phyloP scores from a whole-genome alignment of 2,329 filamentous ascomycete species.

The Alternaria alternata region DNA sequence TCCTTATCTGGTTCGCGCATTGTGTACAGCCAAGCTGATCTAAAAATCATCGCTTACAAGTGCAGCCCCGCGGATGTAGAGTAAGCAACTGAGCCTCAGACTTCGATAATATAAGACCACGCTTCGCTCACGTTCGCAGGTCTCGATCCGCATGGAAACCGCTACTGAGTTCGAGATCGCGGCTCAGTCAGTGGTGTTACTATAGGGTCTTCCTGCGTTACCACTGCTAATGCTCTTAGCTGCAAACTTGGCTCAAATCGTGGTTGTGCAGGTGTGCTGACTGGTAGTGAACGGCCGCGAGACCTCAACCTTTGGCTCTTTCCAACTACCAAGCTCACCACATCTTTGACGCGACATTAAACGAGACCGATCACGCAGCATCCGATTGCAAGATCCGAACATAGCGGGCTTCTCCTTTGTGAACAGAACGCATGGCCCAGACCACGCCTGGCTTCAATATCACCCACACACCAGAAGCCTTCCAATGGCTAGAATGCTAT shows the following conservation, averaged over 20 bases:
- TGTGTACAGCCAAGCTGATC: not conserved
- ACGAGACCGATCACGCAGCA: not conserved
- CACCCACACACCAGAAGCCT: not conserved
- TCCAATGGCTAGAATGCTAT: not conserved
- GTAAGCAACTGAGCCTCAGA: not conserved
- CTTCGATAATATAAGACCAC: not conserved
- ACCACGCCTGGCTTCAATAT: not conserved
- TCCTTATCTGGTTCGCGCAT: not conserved
- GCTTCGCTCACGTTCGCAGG: not conserved
- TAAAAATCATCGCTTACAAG: not conserved
- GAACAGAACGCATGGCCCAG: not conserved
- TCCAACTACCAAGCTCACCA: not conserved
- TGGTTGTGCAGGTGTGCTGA: constrained; percentile 6
- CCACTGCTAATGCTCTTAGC: not conserved
- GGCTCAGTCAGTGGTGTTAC: not conserved
- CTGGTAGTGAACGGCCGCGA: not conserved
- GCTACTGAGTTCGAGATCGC: not conserved
- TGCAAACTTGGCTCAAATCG: not conserved
- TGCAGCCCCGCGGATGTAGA: not conserved
- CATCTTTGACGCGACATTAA: not conserved
- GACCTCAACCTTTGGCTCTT: not conserved
- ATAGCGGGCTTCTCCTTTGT: not conserved
- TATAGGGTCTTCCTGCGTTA: not conserved
- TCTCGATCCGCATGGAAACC: not conserved
- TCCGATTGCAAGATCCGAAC: not conserved